Evolutionary conservation across 345 rosid species (phyloP), one percentile per base, ranked within the genome.

Genomic region (Aquilaria yunnanensis): DNA sequence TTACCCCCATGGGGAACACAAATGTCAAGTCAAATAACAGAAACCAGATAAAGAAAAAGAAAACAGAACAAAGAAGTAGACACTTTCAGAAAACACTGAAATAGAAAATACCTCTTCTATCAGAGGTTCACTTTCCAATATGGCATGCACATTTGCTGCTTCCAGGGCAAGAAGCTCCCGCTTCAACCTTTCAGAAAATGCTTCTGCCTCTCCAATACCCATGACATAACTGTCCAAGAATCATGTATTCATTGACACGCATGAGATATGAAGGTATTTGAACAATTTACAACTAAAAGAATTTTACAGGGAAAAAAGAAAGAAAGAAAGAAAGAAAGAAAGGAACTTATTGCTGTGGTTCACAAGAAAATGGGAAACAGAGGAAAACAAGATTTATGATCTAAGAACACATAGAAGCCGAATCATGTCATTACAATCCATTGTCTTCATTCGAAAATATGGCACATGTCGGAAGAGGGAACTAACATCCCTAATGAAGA

Each of bases 91-190:
- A 37, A 5, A 5, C 43, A 37, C 43, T 37, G 32, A n/a, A 10
- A 66, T 50, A 72, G 37, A 47, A 75, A 51, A 32, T 68, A 94
- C 97, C 88, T 88, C 93, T 23, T 90, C 97, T 71, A 94, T 80
- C 74, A 94, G 65, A 31, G 97, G 97, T 80, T 86, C 96, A 76
- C 85, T 94, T 82, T 94, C 99, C 84, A 94, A 74, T 74, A 88
- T 88, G 72, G 97, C 99, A 82, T 94, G 99, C 69, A 94, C 97
- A 64, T 94, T 94, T 67, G 99, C 99, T 13, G 99, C 99, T 83
- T 94, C 99, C 65, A 94, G 79, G 31, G 99, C 99, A 65, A 77
- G 97, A 78, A 93, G 94, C 79, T 94, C 97, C 63, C 99, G 82
- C 85, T 85, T 94, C 76, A 94, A 78, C 75, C 97, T 85, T 80